These are phyloP conservation scores for Fraxinus americana DNA, from an alignment of 257 asterid genomes.

Conservation along the genomic window DNA sequence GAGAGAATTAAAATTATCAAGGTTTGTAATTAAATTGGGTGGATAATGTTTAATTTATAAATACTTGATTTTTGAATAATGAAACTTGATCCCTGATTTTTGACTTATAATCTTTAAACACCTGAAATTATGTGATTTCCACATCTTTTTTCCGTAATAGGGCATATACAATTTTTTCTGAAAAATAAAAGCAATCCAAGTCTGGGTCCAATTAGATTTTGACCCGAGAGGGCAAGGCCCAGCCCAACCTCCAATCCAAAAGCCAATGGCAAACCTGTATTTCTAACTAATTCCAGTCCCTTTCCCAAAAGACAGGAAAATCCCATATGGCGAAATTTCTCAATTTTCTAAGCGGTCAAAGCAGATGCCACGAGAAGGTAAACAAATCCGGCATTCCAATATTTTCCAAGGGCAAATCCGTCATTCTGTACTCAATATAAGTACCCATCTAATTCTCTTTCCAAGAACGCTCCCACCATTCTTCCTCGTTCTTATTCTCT, in stretches of 20 bases:
- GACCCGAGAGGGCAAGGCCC: slow-evolving; percentile 8
- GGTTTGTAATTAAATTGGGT: too few species aligned
- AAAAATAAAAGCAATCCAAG: slow-evolving; percentile 14
- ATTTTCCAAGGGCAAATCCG: slow-evolving; percentile 41
- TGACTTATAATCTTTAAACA: too few species aligned
- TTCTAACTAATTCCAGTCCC: background rate
- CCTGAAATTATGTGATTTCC: too few species aligned
- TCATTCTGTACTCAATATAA: slow-evolving; percentile 32
- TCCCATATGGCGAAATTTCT: slow-evolving; percentile 33
- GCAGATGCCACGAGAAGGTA: slow-evolving; percentile 52
- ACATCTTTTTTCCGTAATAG: too few species aligned
- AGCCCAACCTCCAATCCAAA: slow-evolving; percentile 12
- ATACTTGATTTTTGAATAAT: too few species aligned
- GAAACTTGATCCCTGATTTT: too few species aligned
- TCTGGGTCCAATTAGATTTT: background rate
- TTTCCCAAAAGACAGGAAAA: slow-evolving; percentile 10
- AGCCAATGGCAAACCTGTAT: slow-evolving; percentile 41
- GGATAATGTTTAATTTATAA: too few species aligned
- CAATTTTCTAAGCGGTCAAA: slow-evolving; percentile 53
- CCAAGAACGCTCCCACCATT: slow-evolving; percentile 43
- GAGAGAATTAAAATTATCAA: too few species aligned
- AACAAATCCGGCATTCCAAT: slow-evolving; percentile 57
- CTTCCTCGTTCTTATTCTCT: slow-evolving; percentile 35
- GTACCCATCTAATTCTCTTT: slow-evolving; percentile 50
- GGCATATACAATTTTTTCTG: too few species aligned